phyloP scores from a whole-genome alignment of 148 eudicot genomes.

The Rhododendron henanense region DNA sequence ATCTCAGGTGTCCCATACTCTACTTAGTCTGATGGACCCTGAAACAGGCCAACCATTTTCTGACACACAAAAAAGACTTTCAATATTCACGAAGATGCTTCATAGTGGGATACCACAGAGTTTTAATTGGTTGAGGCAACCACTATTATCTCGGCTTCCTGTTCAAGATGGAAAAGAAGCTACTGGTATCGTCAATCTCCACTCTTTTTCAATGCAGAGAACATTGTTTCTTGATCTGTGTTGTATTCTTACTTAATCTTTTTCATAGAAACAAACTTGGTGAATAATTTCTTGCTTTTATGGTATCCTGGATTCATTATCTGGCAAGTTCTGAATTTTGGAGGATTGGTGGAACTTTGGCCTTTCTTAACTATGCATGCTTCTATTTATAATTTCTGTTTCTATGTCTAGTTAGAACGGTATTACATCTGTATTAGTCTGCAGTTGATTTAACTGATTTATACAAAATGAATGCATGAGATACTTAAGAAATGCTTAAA shows the following conservation, averaged over 20 bases:
- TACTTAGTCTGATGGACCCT: conserved; percentile 77
- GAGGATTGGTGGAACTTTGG: background rate
- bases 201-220: conserved; percentile 2
- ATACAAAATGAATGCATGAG: background rate
- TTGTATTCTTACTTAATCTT: background rate
- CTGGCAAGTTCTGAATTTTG: background rate
- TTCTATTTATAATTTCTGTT: background rate
- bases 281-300: background rate
- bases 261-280: background rate
- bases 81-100: conserved; percentile 77
- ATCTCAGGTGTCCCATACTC: conserved; percentile 84
- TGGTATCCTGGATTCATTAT: background rate
- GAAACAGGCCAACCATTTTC: conserved; percentile 58
- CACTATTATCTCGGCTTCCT: conserved; percentile 22
- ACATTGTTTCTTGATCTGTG: background rate
- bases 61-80: conserved; percentile 62
- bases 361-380: background rate
- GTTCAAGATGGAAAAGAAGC: conserved; percentile 31
- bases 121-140: conserved; percentile 42
- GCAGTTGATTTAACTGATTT: background rate
- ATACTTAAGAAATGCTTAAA: background rate
- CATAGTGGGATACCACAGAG: conserved; percentile 70
- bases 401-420: background rate
- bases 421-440: background rate
- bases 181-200: conserved; percentile 39